These are phyloP conservation scores for Gyromitra esculenta DNA, from an alignment of 2,329 filamentous ascomycete species.

Conservation along the genomic window DNA sequence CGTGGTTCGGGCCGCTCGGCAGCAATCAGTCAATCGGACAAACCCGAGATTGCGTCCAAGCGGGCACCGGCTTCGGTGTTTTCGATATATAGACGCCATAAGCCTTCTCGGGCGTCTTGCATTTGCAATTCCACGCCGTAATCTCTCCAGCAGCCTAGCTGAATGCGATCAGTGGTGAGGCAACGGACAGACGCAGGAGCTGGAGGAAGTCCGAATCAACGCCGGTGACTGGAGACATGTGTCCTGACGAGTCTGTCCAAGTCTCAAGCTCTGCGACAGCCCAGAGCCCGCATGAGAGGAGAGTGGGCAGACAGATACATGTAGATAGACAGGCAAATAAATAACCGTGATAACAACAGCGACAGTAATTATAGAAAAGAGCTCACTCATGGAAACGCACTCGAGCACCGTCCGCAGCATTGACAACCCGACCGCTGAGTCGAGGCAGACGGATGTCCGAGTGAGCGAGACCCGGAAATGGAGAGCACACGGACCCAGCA, in stretches of 20 bases:
- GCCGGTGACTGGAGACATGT: constrained; percentile 34
- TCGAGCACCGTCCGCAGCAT: not conserved
- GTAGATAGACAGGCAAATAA: not conserved
- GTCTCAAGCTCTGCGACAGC: constrained; percentile 8
- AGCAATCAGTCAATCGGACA: not conserved
- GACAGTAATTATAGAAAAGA: not conserved
- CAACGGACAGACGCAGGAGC: not conserved
- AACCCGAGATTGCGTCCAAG: not conserved
- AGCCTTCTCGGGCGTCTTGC: not conserved
- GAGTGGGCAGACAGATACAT: too few relatives aligned
- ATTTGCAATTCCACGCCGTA: constrained; percentile 4
- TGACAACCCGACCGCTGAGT: not conserved
- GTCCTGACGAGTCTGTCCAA: constrained; percentile 24
- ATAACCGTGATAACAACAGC: not conserved
- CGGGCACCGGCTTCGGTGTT: not conserved
- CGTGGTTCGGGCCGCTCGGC: constrained; percentile 23
- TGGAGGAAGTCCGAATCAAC: constrained; percentile 48
- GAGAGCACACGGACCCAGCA: constrained; percentile 21
- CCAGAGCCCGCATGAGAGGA: not conserved
- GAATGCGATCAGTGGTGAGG: constrained; percentile 3
- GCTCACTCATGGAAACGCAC: constrained; percentile 14
- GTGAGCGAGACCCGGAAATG: not conserved
- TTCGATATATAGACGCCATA: not conserved
- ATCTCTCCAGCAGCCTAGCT: not conserved
- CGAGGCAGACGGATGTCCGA: too few relatives aligned